Evolutionary conservation across 805 yeast species (phyloP).

Genomic region (Saturnispora mendoncae): DNA sequence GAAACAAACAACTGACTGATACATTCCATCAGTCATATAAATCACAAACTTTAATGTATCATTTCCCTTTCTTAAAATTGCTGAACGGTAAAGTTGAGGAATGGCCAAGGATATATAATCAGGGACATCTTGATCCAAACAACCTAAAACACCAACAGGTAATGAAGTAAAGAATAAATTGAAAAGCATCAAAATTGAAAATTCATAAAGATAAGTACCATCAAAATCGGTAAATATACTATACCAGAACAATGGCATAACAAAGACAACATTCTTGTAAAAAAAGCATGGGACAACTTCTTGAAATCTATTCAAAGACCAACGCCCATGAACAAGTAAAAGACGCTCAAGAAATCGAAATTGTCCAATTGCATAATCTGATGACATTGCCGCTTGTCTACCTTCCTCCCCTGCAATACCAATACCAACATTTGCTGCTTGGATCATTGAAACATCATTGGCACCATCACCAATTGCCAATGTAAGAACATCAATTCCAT

Average conservation of each 20-base stretch:
- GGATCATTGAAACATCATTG: slow-evolving; percentile 83
- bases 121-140: slow-evolving; percentile 67
- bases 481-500: slow-evolving; percentile 60
- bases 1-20: slow-evolving; percentile 61
- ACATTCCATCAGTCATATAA: slow-evolving; percentile 62
- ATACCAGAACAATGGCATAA: slow-evolving; percentile 69
- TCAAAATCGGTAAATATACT: slow-evolving; percentile 62
- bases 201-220: slow-evolving; percentile 70
- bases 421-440: slow-evolving; percentile 76
- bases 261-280: slow-evolving; percentile 67
- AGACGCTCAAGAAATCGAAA: slow-evolving; percentile 59
- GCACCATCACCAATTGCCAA: slow-evolving; percentile 83
- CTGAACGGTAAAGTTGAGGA: slow-evolving; percentile 63
- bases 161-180: slow-evolving; percentile 74
- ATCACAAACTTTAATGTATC: slow-evolving; percentile 48
- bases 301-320: slow-evolving; percentile 68
- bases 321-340: slow-evolving; percentile 71
- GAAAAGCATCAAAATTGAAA: slow-evolving; percentile 68
- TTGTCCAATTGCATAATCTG: slow-evolving; percentile 78
- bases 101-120: slow-evolving; percentile 55
- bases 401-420: slow-evolving; percentile 89
- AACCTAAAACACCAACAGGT: slow-evolving; percentile 66
- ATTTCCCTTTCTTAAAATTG: slow-evolving; percentile 58
- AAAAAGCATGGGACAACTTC: slow-evolving; percentile 76
- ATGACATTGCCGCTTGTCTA: slow-evolving; percentile 78